Conservation (phyloP, 257 asterid genomes). For the Lithospermum erythrorhizon region DNA sequence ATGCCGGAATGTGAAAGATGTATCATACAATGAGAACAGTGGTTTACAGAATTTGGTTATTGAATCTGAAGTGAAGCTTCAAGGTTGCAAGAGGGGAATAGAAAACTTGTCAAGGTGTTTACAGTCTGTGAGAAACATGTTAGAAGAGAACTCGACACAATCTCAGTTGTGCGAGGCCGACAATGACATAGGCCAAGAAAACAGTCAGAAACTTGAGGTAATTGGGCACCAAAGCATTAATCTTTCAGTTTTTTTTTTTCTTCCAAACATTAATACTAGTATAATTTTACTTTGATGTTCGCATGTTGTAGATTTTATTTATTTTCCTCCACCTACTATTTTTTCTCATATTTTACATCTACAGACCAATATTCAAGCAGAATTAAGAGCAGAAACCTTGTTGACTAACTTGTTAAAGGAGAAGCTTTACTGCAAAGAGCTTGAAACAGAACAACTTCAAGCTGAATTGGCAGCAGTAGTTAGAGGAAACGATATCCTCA, state of each 20-base stretch:
- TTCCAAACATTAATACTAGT: not conserved
- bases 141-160: conserved; percentile 39
- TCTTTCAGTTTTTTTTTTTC: conserved; percentile 4
- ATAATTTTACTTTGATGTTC: not conserved
- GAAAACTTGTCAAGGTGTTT: conserved; percentile 50
- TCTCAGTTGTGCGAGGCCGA: conserved; percentile 13
- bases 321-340: not conserved
- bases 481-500: conserved; percentile 71
- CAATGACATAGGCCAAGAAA: conserved; percentile 21
- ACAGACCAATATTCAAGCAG: conserved; percentile 56
- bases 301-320: conserved; percentile 1
- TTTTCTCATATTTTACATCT: conserved; percentile 12
- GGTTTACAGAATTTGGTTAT: conserved; percentile 47
- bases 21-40: conserved; percentile 12
- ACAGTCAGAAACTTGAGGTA: conserved; percentile 50
- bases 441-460: conserved; percentile 71
- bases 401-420: conserved; percentile 70
- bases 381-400: conserved; percentile 73
- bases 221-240: too few relatives aligned
- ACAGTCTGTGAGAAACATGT: conserved; percentile 36
- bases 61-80: conserved; percentile 84
- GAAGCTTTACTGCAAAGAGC: conserved; percentile 77
- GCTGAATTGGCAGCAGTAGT: conserved; percentile 89
- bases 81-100: conserved; percentile 67
- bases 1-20: conserved; percentile 25